Base-by-base conservation (phyloP, 2,329 filamentous ascomycete genomes). In the Talaromyces rugulosus region DNA sequence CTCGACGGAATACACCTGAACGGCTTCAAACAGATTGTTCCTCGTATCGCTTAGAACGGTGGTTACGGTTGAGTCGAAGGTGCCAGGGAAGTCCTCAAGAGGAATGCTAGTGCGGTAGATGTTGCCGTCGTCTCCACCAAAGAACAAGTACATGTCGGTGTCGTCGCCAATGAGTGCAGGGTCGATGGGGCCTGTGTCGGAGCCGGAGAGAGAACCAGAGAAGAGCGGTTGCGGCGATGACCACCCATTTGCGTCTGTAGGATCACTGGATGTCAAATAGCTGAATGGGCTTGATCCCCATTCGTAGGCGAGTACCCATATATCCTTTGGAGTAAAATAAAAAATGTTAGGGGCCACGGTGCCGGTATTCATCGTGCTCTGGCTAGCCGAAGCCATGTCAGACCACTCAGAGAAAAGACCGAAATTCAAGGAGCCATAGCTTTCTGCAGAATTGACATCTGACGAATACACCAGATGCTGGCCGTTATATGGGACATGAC, bases 291-390 rank as follows among this genome's bases (percentile, higher is more conserved):
- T 82, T 0, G 82, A 68, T 1, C 85, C 85, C 85, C 85, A 88
- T 71, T 89, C 85, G 68, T 87, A 83, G n/a, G 85, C 83, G 0
- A 89, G 79, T n/a, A 88, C 75, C 87, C 87, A 89, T 65, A 83
- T 72, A 65, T 75, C 78, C 75, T 87, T 88, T 0, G 86, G 87
- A 5, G 70, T 66, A 67, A 88, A 89, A 77, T 82, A 85, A 76
- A 89, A 87, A 55, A 89, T 74, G 0, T 85, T 85, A 0, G 87
- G 87, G 0, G 86, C 86, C 27, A 87, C 85, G 9, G 83, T 72
- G 5, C 63, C 66, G 4, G 62, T 53, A 52, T 36, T 75, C 82
- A 85, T 86, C 1, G 62, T 64, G 64, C 76, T 88, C 73, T 89
- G 86, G 63, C 68, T 74, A 0, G 80, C 83, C 0, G 79, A 74